phyloP scores from a whole-genome alignment of 2,329 filamentous ascomycete genomes.

The Blastomyces parvus region DNA sequence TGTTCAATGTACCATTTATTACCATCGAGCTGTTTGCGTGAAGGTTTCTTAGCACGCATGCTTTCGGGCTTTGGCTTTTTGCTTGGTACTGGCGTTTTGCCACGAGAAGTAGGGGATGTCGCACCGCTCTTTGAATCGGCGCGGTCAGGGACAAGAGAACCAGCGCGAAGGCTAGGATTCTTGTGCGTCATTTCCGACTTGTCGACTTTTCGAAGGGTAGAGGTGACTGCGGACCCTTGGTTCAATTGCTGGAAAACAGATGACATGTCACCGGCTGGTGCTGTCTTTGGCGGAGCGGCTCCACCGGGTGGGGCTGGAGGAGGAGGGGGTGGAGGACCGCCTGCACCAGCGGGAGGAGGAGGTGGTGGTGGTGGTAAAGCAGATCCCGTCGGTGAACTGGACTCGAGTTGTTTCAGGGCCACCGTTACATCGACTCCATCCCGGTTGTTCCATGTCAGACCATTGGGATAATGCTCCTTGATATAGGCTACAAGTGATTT shows the following conservation, averaged over 20 bases:
- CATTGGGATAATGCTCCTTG: conserved; percentile 69
- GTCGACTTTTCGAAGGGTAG: conserved; percentile 85
- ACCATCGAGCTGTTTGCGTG: conserved; percentile 67
- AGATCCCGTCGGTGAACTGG: conserved; percentile 26
- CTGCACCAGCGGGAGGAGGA: conserved; percentile 41
- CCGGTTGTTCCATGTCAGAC: conserved; percentile 77
- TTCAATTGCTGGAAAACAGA: conserved; percentile 91
- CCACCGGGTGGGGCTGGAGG: conserved; percentile 54
- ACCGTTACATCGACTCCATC: conserved; percentile 64
- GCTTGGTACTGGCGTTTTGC: conserved; percentile 77
- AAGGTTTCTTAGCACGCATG: conserved; percentile 73
- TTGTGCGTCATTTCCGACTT: conserved; percentile 97
- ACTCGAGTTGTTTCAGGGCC: conserved; percentile 51
- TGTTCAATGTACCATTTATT: conserved; percentile 98
- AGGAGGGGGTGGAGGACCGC: conserved; percentile 58
- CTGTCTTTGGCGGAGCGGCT: conserved; percentile 37
- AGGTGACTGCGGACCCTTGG: conserved; percentile 77
- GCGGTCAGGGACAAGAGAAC: conserved; percentile 56
- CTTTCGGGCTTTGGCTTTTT: conserved; percentile 81
- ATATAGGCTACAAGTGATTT: conserved; percentile 73
- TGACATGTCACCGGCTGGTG: conserved; percentile 55
- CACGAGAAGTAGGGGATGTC: conserved; percentile 43
- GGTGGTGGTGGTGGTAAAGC: conserved; percentile 45
- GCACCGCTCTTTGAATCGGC: conserved; percentile 45
- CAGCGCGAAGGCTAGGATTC: conserved; percentile 75